Conservation (phyloP, 495 filamentous ascomycete species). For the Lophiotrema nucula region DNA sequence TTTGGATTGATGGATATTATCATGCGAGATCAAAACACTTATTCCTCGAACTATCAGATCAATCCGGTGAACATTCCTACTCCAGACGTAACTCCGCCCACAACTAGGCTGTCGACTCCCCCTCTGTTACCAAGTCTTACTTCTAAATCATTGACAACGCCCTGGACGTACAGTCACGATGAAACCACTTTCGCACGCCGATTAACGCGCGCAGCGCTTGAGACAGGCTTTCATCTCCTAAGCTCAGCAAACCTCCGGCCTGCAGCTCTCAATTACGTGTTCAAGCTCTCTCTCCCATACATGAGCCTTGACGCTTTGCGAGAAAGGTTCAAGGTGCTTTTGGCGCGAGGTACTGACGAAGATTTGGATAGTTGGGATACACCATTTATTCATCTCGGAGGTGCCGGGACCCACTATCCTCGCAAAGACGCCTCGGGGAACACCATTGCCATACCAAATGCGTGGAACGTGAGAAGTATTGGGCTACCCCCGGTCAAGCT, state of each 20-base stretch:
- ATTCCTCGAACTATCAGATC: not conserved
- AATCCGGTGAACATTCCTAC: constrained; percentile 11
- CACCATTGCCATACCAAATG: constrained; percentile 30
- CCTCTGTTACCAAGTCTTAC: constrained; percentile 10
- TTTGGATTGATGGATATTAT: constrained; percentile 27
- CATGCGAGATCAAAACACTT: not conserved
- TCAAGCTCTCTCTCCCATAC: constrained; percentile 63
- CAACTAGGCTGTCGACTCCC: constrained; percentile 12
- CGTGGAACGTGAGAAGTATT: constrained; percentile 39
- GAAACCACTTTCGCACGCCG: constrained; percentile 71
- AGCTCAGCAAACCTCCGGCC: constrained; percentile 53
- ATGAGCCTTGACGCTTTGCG: constrained; percentile 52
- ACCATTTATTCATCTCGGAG: constrained; percentile 65
- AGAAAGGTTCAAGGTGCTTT: constrained; percentile 45
- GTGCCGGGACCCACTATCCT: constrained; percentile 65
- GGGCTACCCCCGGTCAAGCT: constrained; percentile 33
- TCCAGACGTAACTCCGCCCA: constrained; percentile 16
- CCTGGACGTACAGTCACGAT: constrained; percentile 53
- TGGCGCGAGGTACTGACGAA: constrained; percentile 47
- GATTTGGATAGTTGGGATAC: constrained; percentile 59
- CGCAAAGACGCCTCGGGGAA: constrained; percentile 38
- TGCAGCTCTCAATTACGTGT: constrained; percentile 54
- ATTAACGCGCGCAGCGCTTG: constrained; percentile 64
- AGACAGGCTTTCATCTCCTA: constrained; percentile 63
- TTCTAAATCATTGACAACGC: constrained; percentile 29